phyloP scores from a whole-genome alignment of 192 early-diverging fungal species.

The Phycomyces nitens region DNA sequence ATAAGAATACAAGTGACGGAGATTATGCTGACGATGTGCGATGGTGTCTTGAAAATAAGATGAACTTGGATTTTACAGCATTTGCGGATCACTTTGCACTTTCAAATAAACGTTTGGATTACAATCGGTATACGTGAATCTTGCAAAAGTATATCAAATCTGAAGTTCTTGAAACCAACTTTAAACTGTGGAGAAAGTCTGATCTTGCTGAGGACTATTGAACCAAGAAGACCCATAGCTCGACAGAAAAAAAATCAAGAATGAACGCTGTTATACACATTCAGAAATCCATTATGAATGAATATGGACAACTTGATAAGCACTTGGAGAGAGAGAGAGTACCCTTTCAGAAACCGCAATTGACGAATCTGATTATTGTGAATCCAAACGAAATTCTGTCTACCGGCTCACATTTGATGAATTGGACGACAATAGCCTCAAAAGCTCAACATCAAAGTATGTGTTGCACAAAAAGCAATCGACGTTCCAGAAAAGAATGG shows the following conservation, averaged over 20 bases:
- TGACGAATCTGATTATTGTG: neutral
- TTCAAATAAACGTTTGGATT: conserved; percentile 9
- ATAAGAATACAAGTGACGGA: too few relatives aligned
- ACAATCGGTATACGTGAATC: too few relatives aligned
- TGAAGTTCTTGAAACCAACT: too few relatives aligned
- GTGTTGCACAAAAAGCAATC: neutral
- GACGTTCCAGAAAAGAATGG: neutral
- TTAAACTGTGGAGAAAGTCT: too few relatives aligned
- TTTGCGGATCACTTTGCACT: conserved; percentile 4
- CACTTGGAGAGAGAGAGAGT: conserved; percentile 4
- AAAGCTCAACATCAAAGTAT: neutral
- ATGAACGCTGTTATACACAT: neutral
- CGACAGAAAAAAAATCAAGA: neutral
- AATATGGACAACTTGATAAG: neutral
- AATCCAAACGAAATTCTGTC: neutral
- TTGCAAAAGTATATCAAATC: too few relatives aligned
- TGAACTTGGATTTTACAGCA: conserved; percentile 5
- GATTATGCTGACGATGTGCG: conserved; percentile 14
- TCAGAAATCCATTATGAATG: neutral
- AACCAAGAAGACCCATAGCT: neutral
- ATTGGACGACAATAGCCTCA: neutral
- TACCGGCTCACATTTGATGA: conserved; percentile 1
- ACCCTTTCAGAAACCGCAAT: neutral
- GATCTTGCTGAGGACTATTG: neutral
- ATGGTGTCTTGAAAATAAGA: conserved; percentile 16